Conservation (phyloP, 192 early-diverging fungal species). For the Coemansia sp. region DNA sequence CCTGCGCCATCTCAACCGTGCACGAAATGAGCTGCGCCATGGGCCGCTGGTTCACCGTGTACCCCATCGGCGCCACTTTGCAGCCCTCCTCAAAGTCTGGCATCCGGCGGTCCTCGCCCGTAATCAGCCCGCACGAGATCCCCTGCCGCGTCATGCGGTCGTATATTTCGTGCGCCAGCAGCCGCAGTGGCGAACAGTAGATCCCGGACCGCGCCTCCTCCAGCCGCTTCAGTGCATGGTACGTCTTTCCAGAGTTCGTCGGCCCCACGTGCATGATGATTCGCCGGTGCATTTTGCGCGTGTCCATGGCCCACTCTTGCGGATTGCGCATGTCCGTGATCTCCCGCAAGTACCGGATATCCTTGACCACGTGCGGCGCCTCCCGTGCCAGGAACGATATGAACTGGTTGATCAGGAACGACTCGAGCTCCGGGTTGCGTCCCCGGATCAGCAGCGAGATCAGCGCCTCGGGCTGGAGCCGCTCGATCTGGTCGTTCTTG, state of each 20-base stretch:
- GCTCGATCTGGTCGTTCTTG: constrained; percentile 9
- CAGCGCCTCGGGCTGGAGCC: constrained; percentile 16
- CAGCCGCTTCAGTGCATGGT: constrained; percentile 75
- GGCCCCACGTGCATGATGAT: constrained; percentile 94
- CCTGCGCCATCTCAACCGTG: constrained; percentile 88
- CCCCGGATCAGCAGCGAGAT: constrained; percentile 17
- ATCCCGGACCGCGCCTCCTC: constrained; percentile 55
- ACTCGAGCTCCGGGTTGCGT: constrained; percentile 10
- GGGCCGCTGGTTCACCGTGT: constrained; percentile 8
- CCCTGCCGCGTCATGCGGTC: constrained; percentile 73
- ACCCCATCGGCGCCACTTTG: constrained; percentile 17
- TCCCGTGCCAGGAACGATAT: constrained; percentile 45
- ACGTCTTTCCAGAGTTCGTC: constrained; percentile 96
- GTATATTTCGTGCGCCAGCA: constrained; percentile 91
- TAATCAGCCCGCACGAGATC: constrained; percentile 75
- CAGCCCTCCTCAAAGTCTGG: constrained; percentile 39
- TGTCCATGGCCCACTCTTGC: constrained; percentile 68
- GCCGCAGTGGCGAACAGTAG: constrained; percentile 85
- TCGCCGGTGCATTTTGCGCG: constrained; percentile 69
- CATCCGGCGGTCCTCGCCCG: constrained; percentile 80
- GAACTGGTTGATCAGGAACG: constrained; percentile 35
- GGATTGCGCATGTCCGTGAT: constrained; percentile 74
- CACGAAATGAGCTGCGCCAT: constrained; percentile 56
- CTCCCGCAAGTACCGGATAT: constrained; percentile 50
- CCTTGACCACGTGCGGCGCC: constrained; percentile 35